Conservation (phyloP, 495 filamentous ascomycete species). For the Lichenothelia convexa region DNA sequence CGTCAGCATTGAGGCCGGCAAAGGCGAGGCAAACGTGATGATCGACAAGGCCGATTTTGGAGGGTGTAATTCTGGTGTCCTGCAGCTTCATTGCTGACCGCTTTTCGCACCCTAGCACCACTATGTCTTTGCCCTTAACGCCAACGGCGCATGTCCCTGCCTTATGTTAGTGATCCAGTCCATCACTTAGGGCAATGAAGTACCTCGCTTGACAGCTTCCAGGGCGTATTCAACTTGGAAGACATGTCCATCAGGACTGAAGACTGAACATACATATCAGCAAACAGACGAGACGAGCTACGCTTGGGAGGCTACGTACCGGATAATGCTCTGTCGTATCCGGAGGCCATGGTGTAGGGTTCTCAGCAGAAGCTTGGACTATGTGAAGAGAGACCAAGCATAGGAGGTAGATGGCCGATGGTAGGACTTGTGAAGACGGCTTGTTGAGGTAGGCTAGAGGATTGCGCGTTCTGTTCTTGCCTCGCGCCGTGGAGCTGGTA, state of each 20-base stretch:
- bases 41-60: conserved; percentile 89
- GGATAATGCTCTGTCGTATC: conserved; percentile 25
- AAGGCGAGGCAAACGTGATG: conserved; percentile 93
- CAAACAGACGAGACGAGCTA: not conserved
- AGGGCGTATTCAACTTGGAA: conserved; percentile 99
- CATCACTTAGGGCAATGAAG: not conserved
- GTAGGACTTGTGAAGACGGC: no score
- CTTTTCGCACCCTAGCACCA: conserved; percentile 96
- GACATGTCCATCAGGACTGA: conserved; percentile 93
- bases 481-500: no score
- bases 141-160: conserved; percentile 92
- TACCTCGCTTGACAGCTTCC: conserved; percentile 96
- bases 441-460: no score
- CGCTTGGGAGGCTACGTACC: conserved; percentile 10
- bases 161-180: not conserved
- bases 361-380: no score
- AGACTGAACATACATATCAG: conserved; percentile 12
- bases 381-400: no score
- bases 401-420: no score
- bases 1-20: conserved; percentile 91
- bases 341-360: conserved; percentile 22
- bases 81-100: conserved; percentile 97
- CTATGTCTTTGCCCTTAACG: conserved; percentile 86
- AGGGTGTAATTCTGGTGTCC: conserved; percentile 96
- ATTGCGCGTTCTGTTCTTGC: no score